Conservation (phyloP, 2,329 filamentous ascomycete genomes). For the Claviceps sp. region DNA sequence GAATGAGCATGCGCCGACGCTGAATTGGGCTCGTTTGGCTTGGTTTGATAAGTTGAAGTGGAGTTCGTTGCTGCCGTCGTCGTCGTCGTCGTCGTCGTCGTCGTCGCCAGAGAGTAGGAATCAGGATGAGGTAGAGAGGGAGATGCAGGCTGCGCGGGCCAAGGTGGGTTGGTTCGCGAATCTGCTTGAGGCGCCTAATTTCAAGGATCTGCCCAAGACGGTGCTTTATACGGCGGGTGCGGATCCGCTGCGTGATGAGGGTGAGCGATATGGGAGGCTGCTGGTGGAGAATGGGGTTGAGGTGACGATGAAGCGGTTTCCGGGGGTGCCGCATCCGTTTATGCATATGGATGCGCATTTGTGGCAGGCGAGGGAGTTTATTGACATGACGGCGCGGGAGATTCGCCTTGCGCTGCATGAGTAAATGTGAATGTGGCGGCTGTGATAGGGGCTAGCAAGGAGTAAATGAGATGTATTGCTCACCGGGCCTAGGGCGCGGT, state of each 20-base stretch:
- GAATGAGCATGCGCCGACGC: slow-evolving; percentile 27
- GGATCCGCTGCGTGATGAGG: slow-evolving; percentile 34
- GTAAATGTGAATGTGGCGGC: not conserved
- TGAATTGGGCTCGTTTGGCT: slow-evolving; percentile 28
- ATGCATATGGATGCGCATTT: slow-evolving; percentile 32
- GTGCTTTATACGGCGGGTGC: slow-evolving; percentile 29
- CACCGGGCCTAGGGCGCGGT: no score
- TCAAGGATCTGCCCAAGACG: slow-evolving; percentile 21
- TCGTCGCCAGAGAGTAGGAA: not conserved
- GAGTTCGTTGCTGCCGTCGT: slow-evolving; percentile 9
- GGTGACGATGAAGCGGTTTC: slow-evolving; percentile 31
- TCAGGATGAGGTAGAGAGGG: not conserved
- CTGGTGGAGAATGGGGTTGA: slow-evolving; percentile 30
- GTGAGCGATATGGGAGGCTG: slow-evolving; percentile 30
- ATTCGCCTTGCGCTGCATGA: slow-evolving; percentile 16
- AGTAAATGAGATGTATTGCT: not conserved
- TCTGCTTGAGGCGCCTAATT: slow-evolving; percentile 22
- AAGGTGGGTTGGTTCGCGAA: slow-evolving; percentile 16
- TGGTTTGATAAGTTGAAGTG: slow-evolving; percentile 26
- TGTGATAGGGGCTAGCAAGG: not conserved
- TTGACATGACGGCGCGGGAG: slow-evolving; percentile 18
- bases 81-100: slow-evolving; percentile 7
- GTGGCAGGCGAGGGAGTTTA: slow-evolving; percentile 23
- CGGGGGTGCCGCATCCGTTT: slow-evolving; percentile 34
- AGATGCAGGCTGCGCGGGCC: slow-evolving; percentile 8